Evolutionary conservation across 2,329 filamentous ascomycete genomes (phyloP), one percentile per base, ranked within the genome.

Genomic region (Colletotrichum eleusines): DNA sequence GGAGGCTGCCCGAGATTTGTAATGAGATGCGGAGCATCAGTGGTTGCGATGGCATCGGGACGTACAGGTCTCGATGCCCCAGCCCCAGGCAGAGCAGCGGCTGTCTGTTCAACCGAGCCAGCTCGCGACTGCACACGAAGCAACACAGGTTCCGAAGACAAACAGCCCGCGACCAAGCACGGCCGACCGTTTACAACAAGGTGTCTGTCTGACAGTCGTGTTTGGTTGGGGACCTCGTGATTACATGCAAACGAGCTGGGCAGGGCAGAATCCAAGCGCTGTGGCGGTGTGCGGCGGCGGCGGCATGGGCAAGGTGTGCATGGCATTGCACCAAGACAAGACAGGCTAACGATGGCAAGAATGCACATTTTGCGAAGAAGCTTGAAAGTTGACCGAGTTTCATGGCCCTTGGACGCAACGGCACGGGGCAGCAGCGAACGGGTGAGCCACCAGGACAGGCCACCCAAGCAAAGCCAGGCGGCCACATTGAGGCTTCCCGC

Each of bases 201-300:
- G n/a, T n/a, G n/a, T n/a, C n/a, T n/a, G n/a, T n/a, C n/a, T n/a
- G n/a, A n/a, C n/a, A n/a, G n/a, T n/a, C n/a, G n/a, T n/a, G n/a
- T n/a, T n/a, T n/a, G n/a, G n/a, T n/a, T n/a, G n/a, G n/a, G n/a
- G n/a, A n/a, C n/a, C n/a, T n/a, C n/a, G n/a, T n/a, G n/a, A n/a
- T n/a, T n/a, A n/a, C n/a, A 50, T 61, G n/a, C 31, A 50, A 26
- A 16, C 58, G 31, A 35, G 28, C 42, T 48, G 40, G 20, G 48
- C 20, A 48, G 14, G n/a, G n/a, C n/a, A 35, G 12, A 48, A 16
- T 20, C n/a, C n/a, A 50, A 61, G n/a, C 42, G 42, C 20, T 23
- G 51, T 54, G 26, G 48, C 23, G 48, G 48, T 31, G 26, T 33
- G 57, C n/a, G 57, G 40, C 20, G 58, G 42, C 31, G 44, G n/a